These are phyloP conservation scores for Mortierella claussenii DNA, from an alignment of 192 early-diverging fungal species.

Conservation along the genomic window DNA sequence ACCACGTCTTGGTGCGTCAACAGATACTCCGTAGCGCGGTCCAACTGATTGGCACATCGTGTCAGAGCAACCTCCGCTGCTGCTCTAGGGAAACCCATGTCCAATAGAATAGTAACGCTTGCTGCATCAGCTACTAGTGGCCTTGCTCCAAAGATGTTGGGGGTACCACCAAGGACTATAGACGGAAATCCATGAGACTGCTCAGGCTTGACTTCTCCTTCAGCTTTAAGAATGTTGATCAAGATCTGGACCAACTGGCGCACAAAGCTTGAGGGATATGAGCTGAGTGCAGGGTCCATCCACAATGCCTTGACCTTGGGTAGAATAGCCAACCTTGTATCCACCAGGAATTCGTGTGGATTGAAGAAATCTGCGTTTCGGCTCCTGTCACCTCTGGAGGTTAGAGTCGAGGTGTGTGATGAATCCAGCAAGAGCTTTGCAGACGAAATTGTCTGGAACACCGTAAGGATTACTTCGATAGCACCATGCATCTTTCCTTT, in stretches of 20 bases:
- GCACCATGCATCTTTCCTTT: slow-evolving; percentile 51
- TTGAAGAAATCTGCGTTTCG: slow-evolving; percentile 71
- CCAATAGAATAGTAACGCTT: slow-evolving; percentile 73
- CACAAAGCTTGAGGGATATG: slow-evolving; percentile 63
- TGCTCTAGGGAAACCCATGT: slow-evolving; percentile 88
- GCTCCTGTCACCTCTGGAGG: slow-evolving; percentile 63
- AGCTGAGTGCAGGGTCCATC: slow-evolving; percentile 64
- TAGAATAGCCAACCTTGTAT: slow-evolving; percentile 66
- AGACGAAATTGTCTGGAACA: slow-evolving; percentile 78
- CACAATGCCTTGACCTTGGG: slow-evolving; percentile 70
- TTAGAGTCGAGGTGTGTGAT: slow-evolving; percentile 66
- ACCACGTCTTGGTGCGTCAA: slow-evolving; percentile 73
- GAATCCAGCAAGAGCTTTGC: slow-evolving; percentile 81
- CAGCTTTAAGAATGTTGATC: slow-evolving; percentile 75
- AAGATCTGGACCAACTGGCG: slow-evolving; percentile 71
- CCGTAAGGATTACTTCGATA: slow-evolving; percentile 66
- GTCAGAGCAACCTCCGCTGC: slow-evolving; percentile 83
- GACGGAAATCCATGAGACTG: slow-evolving; percentile 33
- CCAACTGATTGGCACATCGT: slow-evolving; percentile 78
- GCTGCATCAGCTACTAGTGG: slow-evolving; percentile 70
- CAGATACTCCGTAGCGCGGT: slow-evolving; percentile 89
- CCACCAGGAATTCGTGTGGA: slow-evolving; percentile 72
- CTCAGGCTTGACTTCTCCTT: slow-evolving; percentile 69
- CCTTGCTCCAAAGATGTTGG: slow-evolving; percentile 51
- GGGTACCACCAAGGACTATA: slow-evolving; percentile 8